Evolutionary conservation across 2,329 filamentous ascomycete genomes (phyloP).

Genomic region (Penicillium sclerotiorum): DNA sequence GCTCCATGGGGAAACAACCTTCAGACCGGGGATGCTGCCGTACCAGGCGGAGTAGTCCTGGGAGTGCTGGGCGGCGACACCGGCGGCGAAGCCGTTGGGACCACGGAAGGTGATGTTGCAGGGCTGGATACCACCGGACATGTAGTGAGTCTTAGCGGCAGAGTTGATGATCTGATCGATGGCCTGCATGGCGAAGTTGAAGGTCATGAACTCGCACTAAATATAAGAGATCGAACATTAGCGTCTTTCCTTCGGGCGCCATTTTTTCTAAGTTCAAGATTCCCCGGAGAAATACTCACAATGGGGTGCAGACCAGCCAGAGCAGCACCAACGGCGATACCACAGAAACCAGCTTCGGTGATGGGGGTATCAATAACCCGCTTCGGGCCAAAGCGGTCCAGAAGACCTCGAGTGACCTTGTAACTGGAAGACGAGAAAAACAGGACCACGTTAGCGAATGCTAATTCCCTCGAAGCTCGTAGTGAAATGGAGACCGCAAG

Average conservation of each 20-base stretch:
- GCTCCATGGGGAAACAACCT: slow-evolving; percentile 96
- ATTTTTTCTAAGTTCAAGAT: neutral
- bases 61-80: slow-evolving; percentile 96
- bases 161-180: slow-evolving; percentile 99
- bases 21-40: slow-evolving; percentile 94
- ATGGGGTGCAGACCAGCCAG: slow-evolving; percentile 92
- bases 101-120: slow-evolving; percentile 99
- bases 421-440: slow-evolving; percentile 58
- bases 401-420: slow-evolving; percentile 97
- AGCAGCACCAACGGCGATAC: slow-evolving; percentile 91
- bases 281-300: slow-evolving; percentile 59
- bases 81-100: slow-evolving; percentile 94
- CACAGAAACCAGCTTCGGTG: slow-evolving; percentile 93
- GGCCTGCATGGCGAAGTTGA: slow-evolving; percentile 99
- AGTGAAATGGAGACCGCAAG: no score
- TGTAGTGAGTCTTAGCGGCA: slow-evolving; percentile 98
- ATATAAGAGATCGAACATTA: slow-evolving; percentile 12
- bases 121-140: slow-evolving; percentile 98
- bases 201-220: slow-evolving; percentile 99
- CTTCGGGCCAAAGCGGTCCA: slow-evolving; percentile 97
- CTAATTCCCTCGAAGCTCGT: no score
- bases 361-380: slow-evolving; percentile 98
- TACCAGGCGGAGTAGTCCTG: slow-evolving; percentile 99
- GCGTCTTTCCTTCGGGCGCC: neutral
- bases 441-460: neutral